Percentiles rank a stretch among this genome's conserved stretches.
phyloP scores from a whole-genome alignment of 176 grass and related monocot species.

The Urochloa ruziziensis region DNA sequence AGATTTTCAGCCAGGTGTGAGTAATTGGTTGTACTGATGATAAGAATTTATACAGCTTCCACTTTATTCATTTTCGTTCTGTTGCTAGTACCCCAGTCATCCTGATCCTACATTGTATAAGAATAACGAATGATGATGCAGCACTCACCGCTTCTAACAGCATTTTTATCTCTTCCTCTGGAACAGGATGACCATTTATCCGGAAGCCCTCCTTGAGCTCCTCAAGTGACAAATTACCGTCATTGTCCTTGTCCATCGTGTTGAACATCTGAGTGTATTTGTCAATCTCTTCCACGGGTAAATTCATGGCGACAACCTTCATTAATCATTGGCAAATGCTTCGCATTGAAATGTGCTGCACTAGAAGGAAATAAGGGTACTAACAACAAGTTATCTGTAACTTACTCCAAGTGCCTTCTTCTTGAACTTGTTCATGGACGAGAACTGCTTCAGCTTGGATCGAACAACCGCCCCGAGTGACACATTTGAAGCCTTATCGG shows the following conservation, averaged over 20 bases:
- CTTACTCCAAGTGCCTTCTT: slow-evolving; percentile 87
- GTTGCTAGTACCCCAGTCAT: not conserved
- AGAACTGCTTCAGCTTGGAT: slow-evolving; percentile 79
- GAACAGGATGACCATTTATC: slow-evolving; percentile 53
- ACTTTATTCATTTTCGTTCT: slow-evolving; percentile 16
- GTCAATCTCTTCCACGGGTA: slow-evolving; percentile 62
- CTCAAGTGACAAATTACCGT: slow-evolving; percentile 62
- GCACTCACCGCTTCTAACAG: slow-evolving; percentile 83
- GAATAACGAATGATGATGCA: not conserved
- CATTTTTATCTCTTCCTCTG: slow-evolving; percentile 70
- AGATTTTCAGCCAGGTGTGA: not conserved
- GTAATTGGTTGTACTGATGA: slow-evolving; percentile 22
- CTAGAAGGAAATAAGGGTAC: slow-evolving; percentile 3
- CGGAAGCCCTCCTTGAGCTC: slow-evolving; percentile 74
- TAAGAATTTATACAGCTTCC: not conserved
- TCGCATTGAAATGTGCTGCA: not conserved
- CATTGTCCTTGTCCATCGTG: slow-evolving; percentile 77
- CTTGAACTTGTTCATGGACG: slow-evolving; percentile 93
- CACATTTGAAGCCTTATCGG: slow-evolving; percentile 63
- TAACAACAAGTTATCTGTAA: slow-evolving; percentile 1
- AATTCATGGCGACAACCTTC: slow-evolving; percentile 73
- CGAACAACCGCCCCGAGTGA: slow-evolving; percentile 76
- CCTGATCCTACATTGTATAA: slow-evolving; percentile 4
- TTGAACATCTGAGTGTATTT: slow-evolving; percentile 75
- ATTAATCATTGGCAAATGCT: slow-evolving; percentile 18